Percentiles rank a stretch among this genome's conserved stretches.
phyloP scores from a whole-genome alignment of 495 filamentous ascomycete species.

The Aspergillus sparsus region DNA sequence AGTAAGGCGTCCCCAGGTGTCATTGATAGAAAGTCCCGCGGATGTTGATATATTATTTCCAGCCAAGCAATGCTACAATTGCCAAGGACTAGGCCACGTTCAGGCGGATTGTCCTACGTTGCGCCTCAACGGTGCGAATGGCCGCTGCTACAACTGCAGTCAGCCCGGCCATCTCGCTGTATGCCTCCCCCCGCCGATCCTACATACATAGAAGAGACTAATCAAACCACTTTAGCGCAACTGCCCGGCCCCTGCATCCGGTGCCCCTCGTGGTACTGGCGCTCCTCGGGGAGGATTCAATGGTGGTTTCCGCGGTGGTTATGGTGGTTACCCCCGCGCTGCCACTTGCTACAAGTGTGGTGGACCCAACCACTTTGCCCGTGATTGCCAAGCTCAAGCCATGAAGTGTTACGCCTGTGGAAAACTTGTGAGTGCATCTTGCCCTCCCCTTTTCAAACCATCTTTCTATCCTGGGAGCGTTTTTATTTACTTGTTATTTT shows the following conservation, averaged over 20 bases:
- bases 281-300: conserved; percentile 69
- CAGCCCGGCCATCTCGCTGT: conserved; percentile 88
- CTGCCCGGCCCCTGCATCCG: conserved; percentile 70
- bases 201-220: neutral
- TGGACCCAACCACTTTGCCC: conserved; percentile 96
- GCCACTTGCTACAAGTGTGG: conserved; percentile 99
- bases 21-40: conserved; percentile 7
- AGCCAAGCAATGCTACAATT: conserved; percentile 99
- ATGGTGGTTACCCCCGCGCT: conserved; percentile 66
- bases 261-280: conserved; percentile 64
- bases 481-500: conserved; percentile 2
- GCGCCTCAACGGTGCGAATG: conserved; percentile 80
- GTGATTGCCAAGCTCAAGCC: conserved; percentile 98
- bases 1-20: conserved; percentile 50
- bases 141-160: conserved; percentile 95
- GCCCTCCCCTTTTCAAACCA: neutral
- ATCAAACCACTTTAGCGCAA: conserved; percentile 58
- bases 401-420: conserved; percentile 99
- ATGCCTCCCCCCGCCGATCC: conserved; percentile 29
- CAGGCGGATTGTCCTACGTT: conserved; percentile 99
- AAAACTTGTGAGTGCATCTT: conserved; percentile 62
- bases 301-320: conserved; percentile 70
- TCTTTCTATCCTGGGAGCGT: neutral
- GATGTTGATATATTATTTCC: conserved; percentile 31
- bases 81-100: conserved; percentile 96